Base-by-base conservation (phyloP, 2,329 filamentous ascomycete species). In the Aspergillus costaricaensis region DNA sequence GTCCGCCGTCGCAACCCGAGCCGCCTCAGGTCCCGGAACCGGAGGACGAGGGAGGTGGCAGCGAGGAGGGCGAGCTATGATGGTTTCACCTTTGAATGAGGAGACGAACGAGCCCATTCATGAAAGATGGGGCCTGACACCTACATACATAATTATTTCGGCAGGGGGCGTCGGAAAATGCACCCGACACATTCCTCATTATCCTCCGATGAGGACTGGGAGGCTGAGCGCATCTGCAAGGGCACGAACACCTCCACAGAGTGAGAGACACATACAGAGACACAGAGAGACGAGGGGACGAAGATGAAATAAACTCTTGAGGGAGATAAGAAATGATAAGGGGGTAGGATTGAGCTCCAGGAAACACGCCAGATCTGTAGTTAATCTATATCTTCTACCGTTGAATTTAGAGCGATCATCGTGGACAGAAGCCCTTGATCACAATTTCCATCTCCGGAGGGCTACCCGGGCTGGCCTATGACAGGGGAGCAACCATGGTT, bases 1-100 rank as follows among this genome's bases (percentile, higher is more conserved):
- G 38, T 15, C 39, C 52, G 17, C 52, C 39, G 15, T 43, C 52
- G 38, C 47, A 49, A 15, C 52, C 39, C n/a, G 25, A 30, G 39
- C 53, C 39, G 12, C 23, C 41, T 17, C 12, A 25, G 12, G 43
- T 59, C n/a, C 55, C 17, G 39, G 58, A 62, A 25, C 48, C 48
- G 30, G 62, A 66, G 19, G 71, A 71, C 19, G 75, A 76, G 44
- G 76, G 71, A 6, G 75, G 70, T 27, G 76, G 77, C 4, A 79
- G 77, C 55, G 78, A 80, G 63, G 78, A 79, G 57, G 77, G 78
- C 14, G 78, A 80, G 61, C 67, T 79, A 38, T 79, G 58, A 53
- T 21, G 25, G n/a, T 25, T 17, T 49, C 44, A 48, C 44, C 21
- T 48, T 36, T 36, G 32, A 36, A 36, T 36, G 32, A 12, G 30